A percentile compares a stretch with the other conserved stretches of the same genome.
These are phyloP conservation scores for Ulota crispa DNA, from an alignment of 225 moss, liverwort and hornwort genomes.

Conservation along the genomic window DNA sequence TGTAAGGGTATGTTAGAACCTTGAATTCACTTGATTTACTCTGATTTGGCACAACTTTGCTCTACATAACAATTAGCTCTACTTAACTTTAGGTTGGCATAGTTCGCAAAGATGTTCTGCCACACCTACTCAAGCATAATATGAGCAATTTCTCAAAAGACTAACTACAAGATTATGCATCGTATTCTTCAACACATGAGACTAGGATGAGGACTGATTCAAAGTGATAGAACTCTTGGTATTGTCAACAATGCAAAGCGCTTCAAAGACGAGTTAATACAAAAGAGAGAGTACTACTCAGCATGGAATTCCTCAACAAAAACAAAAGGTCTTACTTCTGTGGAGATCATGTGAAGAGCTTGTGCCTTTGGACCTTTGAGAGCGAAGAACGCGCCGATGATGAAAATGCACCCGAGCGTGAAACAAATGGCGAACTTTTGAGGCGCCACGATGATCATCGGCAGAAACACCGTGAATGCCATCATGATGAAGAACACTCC, in stretches of 20 bases:
- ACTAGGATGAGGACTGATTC: not conserved
- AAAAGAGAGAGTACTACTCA: not conserved
- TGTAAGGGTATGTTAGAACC: not conserved
- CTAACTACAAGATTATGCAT: not conserved
- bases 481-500: conserved; percentile 95
- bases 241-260: not conserved
- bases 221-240: not conserved
- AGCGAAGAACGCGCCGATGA: conserved; percentile 88
- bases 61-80: not conserved
- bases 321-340: conserved; percentile 51
- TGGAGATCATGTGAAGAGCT: conserved; percentile 89
- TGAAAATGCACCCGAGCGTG: conserved; percentile 90
- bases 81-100: not conserved
- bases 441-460: conserved; percentile 68
- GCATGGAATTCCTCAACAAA: not conserved
- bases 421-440: conserved; percentile 95
- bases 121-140: not conserved
- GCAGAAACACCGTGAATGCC: conserved; percentile 79
- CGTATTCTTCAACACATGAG: not conserved
- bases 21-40: not conserved
- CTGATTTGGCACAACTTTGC: too few species aligned
- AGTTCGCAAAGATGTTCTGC: not conserved
- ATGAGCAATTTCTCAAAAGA: not conserved
- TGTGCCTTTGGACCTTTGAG: conserved; percentile 92
- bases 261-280: not conserved